Conservation (phyloP, 2,329 filamentous ascomycete species). For the Annulohypoxylon truncatum region DNA sequence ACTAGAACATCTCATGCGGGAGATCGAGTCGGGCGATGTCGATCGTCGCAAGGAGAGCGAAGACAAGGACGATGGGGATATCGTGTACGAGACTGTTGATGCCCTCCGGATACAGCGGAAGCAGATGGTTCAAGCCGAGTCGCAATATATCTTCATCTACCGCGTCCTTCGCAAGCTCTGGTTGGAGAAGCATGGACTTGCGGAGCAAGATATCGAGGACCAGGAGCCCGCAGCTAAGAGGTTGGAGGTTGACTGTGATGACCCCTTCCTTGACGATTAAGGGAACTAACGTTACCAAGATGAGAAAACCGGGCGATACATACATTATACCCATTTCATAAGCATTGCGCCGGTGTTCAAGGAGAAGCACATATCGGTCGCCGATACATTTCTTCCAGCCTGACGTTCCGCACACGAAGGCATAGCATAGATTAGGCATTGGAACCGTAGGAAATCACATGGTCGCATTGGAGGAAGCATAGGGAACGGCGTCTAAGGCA, state of each 20-base stretch:
- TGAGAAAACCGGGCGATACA: slow-evolving; percentile 3
- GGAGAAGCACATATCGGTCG: neutral
- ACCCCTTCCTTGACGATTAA: slow-evolving; percentile 55
- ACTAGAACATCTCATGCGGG: slow-evolving; percentile 88
- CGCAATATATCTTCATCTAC: slow-evolving; percentile 90
- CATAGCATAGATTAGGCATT: slow-evolving; percentile 19
- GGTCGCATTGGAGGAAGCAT: slow-evolving; percentile 31
- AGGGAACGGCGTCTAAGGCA: slow-evolving; percentile 24
- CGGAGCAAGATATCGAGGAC: slow-evolving; percentile 50
- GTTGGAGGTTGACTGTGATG: slow-evolving; percentile 60
- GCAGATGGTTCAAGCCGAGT: slow-evolving; percentile 93
- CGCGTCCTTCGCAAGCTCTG: slow-evolving; percentile 82
- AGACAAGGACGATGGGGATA: slow-evolving; percentile 61
- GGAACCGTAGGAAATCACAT: slow-evolving; percentile 19
- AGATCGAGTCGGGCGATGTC: slow-evolving; percentile 80
- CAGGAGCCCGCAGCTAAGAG: slow-evolving; percentile 63
- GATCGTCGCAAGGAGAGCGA: slow-evolving; percentile 55
- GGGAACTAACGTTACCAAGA: slow-evolving; percentile 37
- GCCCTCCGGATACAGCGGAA: slow-evolving; percentile 85
- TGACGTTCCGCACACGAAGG: neutral
- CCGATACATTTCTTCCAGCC: slow-evolving; percentile 1
- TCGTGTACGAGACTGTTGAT: slow-evolving; percentile 83
- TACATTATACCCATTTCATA: slow-evolving; percentile 17
- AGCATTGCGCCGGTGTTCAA: slow-evolving; percentile 29
- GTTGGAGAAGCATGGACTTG: slow-evolving; percentile 69